A percentile compares a stretch with the other conserved stretches of the same genome.
Evolutionary conservation across 257 asterid genomes (phyloP).

Genomic region (Penstemon newberryi): DNA sequence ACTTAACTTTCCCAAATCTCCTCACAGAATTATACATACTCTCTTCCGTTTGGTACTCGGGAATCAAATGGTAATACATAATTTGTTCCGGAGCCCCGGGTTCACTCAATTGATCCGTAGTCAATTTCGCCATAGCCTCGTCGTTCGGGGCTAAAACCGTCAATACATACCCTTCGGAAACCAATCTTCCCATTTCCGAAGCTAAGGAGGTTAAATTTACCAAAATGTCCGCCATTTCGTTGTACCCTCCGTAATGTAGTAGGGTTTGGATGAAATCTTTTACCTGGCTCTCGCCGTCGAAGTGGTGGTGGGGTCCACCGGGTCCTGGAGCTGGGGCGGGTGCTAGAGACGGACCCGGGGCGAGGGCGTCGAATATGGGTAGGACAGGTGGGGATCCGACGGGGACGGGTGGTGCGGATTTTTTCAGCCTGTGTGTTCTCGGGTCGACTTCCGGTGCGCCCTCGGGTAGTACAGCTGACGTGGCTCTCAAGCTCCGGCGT

Average conservation of each 20-base stretch:
- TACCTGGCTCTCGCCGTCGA: slow-evolving; percentile 90
- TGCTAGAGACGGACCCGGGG: slow-evolving; percentile 92
- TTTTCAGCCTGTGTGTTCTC: slow-evolving; percentile 64
- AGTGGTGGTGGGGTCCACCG: slow-evolving; percentile 88
- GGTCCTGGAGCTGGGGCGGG: slow-evolving; percentile 99
- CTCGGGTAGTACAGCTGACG: slow-evolving; percentile 72
- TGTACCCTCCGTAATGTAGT: slow-evolving; percentile 91
- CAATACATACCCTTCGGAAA: slow-evolving; percentile 81
- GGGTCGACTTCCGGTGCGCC: slow-evolving; percentile 98
- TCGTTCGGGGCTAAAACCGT: slow-evolving; percentile 91
- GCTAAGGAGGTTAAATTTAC: slow-evolving; percentile 88
- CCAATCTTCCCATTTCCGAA: slow-evolving; percentile 84
- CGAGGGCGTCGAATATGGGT: slow-evolving; percentile 69
- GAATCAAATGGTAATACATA: slow-evolving; percentile 77
- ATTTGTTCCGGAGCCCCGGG: slow-evolving; percentile 98
- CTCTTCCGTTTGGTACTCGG: slow-evolving; percentile 95
- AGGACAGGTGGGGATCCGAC: slow-evolving; percentile 73
- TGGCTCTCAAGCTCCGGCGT: slow-evolving; percentile 60
- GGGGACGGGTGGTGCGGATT: slow-evolving; percentile 48
- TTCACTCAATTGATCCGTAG: slow-evolving; percentile 80
- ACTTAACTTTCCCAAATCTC: slow-evolving; percentile 79
- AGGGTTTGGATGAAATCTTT: slow-evolving; percentile 90
- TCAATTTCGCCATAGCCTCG: slow-evolving; percentile 93
- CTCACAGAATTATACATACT: slow-evolving; percentile 93
- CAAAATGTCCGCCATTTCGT: slow-evolving; percentile 81